These are phyloP conservation scores for Fusarium gaditjirri DNA, from an alignment of 2,329 filamentous ascomycete genomes.

Conservation along the genomic window DNA sequence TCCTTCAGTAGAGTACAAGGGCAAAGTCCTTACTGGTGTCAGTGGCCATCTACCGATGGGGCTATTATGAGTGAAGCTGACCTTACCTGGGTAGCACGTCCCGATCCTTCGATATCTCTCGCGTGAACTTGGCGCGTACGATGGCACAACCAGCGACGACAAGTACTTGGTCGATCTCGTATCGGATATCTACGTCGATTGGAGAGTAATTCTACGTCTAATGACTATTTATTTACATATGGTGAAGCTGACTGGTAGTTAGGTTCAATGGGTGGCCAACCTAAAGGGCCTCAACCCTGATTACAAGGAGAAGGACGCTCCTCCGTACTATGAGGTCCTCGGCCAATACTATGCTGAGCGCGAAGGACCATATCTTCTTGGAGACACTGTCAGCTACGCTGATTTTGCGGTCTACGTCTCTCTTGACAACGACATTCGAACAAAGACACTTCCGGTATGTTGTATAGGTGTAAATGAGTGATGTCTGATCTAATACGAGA, in stretches of 20 bases:
- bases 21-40: not conserved
- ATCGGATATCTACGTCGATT: slow-evolving; percentile 53
- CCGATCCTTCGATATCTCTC: slow-evolving; percentile 51
- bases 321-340: slow-evolving; percentile 47
- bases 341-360: slow-evolving; percentile 46
- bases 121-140: slow-evolving; percentile 49
- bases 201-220: slow-evolving; percentile 46
- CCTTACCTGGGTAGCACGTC: not conserved
- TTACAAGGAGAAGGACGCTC: slow-evolving; percentile 46
- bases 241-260: not conserved
- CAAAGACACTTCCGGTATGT: slow-evolving; percentile 51
- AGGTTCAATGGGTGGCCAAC: slow-evolving; percentile 44
- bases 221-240: fast-evolving
- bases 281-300: slow-evolving; percentile 41
- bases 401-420: slow-evolving; percentile 54
- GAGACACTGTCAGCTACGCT: slow-evolving; percentile 50
- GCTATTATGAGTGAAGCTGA: not conserved
- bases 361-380: slow-evolving; percentile 51
- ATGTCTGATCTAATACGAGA: fast-evolving
- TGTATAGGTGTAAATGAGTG: fast-evolving
- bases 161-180: slow-evolving; percentile 52
- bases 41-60: fast-evolving
- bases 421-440: slow-evolving; percentile 51
- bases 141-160: slow-evolving; percentile 50
- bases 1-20: slow-evolving; percentile 17